These are phyloP conservation scores for Colletotrichum spaethianum DNA, from an alignment of 2,329 filamentous ascomycete species.

Conservation along the genomic window DNA sequence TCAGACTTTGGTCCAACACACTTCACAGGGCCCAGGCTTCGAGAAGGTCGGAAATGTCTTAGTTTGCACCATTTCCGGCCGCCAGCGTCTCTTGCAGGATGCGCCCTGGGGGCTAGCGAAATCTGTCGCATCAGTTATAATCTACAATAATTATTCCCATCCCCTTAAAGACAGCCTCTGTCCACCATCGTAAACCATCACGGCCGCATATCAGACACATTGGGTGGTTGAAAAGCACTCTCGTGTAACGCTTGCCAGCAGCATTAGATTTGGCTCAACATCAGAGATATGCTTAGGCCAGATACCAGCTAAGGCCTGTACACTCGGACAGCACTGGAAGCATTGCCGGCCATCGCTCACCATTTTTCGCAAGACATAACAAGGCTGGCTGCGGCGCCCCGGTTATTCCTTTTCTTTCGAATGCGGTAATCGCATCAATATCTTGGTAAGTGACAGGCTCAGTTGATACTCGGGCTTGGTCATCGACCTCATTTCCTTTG, in stretches of 20 bases:
- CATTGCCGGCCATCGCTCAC: neutral
- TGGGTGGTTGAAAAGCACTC: neutral
- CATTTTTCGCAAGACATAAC: neutral
- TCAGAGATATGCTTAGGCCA: neutral
- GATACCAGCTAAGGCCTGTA: neutral
- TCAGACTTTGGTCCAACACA: conserved; percentile 23
- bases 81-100: neutral
- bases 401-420: too few species aligned
- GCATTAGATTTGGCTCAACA: neutral
- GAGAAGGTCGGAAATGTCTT: conserved; percentile 35
- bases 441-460: neutral
- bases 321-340: neutral
- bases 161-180: neutral
- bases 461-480: neutral
- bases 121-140: neutral
- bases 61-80: conserved; percentile 14
- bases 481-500: conserved; percentile 9
- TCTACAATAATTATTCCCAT: neutral
- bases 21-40: conserved; percentile 34
- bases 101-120: neutral
- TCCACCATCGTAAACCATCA: neutral
- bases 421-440: neutral
- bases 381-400: neutral
- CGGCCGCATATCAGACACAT: neutral
- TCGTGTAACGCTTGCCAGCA: neutral